Evolutionary conservation across 768 basidiomycete species (phyloP), one percentile per base, ranked within the genome.

Genomic region (Termitomyces heimii): DNA sequence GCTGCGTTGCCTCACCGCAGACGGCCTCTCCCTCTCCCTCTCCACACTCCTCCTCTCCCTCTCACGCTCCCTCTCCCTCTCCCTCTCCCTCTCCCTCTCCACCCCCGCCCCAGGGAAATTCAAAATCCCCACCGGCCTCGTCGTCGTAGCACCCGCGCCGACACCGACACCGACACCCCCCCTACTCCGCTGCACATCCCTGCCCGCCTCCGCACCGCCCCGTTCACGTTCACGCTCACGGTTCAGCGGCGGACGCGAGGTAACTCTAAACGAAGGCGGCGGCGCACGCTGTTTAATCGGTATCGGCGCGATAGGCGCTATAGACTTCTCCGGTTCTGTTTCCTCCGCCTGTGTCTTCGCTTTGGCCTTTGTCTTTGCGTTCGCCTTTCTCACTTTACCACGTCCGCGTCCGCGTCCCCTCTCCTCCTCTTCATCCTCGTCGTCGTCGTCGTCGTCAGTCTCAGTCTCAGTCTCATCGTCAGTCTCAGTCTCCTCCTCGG

Each of bases 221-320:
- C 18, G 18, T 18, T n/a, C 31, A 6, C 31, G 31, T 8, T 31
- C 37, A 16, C 39, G 40, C 12, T 43, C 42, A 2, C 49, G 39
- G 28, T 73, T 51, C 67, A 80, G 66, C 48, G 75, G 71, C 22
- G 84, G 84, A 22, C 85, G 71, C 20, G 84, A 85, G 2, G 81
- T 83, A 46, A 86, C 85, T 57, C 81, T 82, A 63, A 86, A 86
- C 28, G 83, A 73, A 7, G 82, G 77, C 10, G 77, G 77, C 4
- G 83, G 80, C 47, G 78, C 70, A 32, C 82, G 77, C 63, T 78
- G 74, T 60, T 79, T 82, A 60, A 86, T 85, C 24, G 79, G 79
- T 48, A 84, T 85, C 9, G 85, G 85, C 20, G 80, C 75, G 52
- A 82, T 72, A 66, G 68, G 56, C 20, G 80, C 75, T 52, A 82